Percentiles rank a stretch among this genome's conserved stretches.
These are phyloP conservation scores for Eutrema yunnanense DNA, from an alignment of 345 rosid species.

Conservation along the genomic window DNA sequence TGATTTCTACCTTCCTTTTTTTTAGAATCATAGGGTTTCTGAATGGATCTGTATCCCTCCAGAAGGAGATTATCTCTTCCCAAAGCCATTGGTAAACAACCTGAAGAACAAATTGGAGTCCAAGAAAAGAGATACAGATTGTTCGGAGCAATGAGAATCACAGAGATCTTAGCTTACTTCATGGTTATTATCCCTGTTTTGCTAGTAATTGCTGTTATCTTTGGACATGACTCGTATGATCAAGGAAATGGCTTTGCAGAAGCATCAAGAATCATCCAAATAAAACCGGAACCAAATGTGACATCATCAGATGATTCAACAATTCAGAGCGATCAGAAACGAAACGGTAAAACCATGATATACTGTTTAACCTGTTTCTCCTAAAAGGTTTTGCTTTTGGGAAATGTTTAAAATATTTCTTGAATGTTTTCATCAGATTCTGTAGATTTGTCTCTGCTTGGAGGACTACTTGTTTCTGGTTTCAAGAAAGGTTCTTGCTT, in stretches of 20 bases:
- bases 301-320: slow-evolving; percentile 14
- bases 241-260: slow-evolving; percentile 38
- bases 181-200: slow-evolving; percentile 34
- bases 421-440: slow-evolving; percentile 11
- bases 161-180: slow-evolving; percentile 35
- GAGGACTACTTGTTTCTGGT: slow-evolving; percentile 53
- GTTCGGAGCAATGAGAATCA: slow-evolving; percentile 31
- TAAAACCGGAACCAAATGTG: slow-evolving; percentile 20
- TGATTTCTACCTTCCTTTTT: slow-evolving; percentile 1
- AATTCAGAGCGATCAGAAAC: slow-evolving; percentile 8
- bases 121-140: slow-evolving; percentile 33
- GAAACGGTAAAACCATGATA: slow-evolving; percentile 6
- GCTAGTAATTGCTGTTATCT: slow-evolving; percentile 26
- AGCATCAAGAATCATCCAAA: slow-evolving; percentile 39
- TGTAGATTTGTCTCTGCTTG: slow-evolving; percentile 36
- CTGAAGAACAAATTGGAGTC: slow-evolving; percentile 18
- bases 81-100: slow-evolving; percentile 20
- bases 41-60: slow-evolving; percentile 47
- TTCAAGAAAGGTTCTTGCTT: slow-evolving; percentile 45
- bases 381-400: not conserved
- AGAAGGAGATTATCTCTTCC: slow-evolving; percentile 38
- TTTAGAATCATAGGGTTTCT: not conserved
- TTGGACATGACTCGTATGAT: slow-evolving; percentile 31
- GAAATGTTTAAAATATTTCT: not conserved
- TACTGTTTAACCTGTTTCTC: not conserved